Evolutionary conservation across 169 alveolate species (phyloP), one percentile per base, ranked within the genome.

Genomic region (Plasmodium relictum): DNA sequence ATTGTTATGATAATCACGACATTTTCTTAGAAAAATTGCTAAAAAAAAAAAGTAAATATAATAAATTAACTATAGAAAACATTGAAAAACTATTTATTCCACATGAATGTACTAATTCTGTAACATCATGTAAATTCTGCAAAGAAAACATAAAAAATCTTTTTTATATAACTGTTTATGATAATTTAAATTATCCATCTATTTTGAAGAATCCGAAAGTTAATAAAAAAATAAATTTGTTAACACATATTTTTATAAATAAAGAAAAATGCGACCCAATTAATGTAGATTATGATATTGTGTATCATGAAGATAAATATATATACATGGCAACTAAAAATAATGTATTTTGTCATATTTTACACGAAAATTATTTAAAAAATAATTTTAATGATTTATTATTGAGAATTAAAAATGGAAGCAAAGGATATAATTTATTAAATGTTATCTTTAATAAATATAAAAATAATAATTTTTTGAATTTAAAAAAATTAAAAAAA

Each of bases 291-390:
- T 86, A 86, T 86, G 87, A 69, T 44, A 86, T 86, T 22, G 20
- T 8, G 14, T 86, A 59, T 48, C 88, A 86, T 70, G 50, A 56
- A 61, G 58, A 86, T 70, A 58, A 31, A 42, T 26, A 62, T 65
- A 71, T 86, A 70, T 86, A 86, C 62, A 72, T 86, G 58, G 37
- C 62, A 12, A 70, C 92, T 12, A 69, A 86, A 71, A 72, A 86
- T 61, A 66, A 72, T 63, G 70, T 86, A 26, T 86, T 86, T 48
- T 86, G 88, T 71, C 70, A 86, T 52, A 65, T 86, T 39, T 52
- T 86, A 5, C 92, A 86, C 70, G 92, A 54, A 42, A 58, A 86
- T 70, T 86, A 86, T 71, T 37, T 86, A 50, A 70, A 59, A 73
- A 54, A 86, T 50, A 69, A 58, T 50, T 66, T 86, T 56, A 86